Conservation (phyloP, 1,284 basidiomycete species). For the Ceratobasidium sp. region DNA sequence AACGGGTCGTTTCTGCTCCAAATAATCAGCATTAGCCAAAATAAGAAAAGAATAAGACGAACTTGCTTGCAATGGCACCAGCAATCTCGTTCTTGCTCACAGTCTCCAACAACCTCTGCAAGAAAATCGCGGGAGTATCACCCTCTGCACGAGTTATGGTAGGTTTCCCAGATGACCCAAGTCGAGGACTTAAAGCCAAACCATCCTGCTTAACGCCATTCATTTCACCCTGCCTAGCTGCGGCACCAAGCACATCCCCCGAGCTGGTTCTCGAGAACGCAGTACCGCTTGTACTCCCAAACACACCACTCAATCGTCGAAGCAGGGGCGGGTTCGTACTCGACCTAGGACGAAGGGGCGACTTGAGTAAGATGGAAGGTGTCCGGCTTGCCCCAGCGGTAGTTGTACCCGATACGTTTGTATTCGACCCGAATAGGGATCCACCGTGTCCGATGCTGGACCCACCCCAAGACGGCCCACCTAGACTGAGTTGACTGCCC, state of each 20-base stretch:
- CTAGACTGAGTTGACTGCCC: constrained; percentile 33
- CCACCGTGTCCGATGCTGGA: constrained; percentile 24
- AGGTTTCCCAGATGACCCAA: constrained; percentile 6
- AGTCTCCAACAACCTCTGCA: constrained; percentile 64
- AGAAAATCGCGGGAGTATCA: constrained; percentile 73
- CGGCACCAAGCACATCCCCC: neutral
- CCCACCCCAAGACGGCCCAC: constrained; percentile 2
- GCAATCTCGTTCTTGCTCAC: constrained; percentile 80
- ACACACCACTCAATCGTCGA: constrained; percentile 34
- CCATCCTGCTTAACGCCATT: neutral
- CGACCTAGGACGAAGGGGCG: constrained; percentile 30
- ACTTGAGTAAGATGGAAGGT: constrained; percentile 24
- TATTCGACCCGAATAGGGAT: neutral
- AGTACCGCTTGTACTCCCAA: constrained; percentile 9
- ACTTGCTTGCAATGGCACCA: constrained; percentile 81
- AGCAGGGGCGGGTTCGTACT: constrained; percentile 38
- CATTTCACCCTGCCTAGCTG: no score
- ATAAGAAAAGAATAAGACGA: constrained; percentile 44
- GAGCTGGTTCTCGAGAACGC: constrained; percentile 4
- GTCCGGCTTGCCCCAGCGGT: constrained; percentile 25
- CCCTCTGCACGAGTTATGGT: constrained; percentile 50
- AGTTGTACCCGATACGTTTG: constrained; percentile 16
- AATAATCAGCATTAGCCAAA: neutral
- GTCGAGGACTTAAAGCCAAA: neutral
- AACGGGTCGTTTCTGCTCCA: constrained; percentile 69